Evolutionary conservation across 164 flowering plant genomes (phyloP).

Genomic region (Kingdonia uniflora): DNA sequence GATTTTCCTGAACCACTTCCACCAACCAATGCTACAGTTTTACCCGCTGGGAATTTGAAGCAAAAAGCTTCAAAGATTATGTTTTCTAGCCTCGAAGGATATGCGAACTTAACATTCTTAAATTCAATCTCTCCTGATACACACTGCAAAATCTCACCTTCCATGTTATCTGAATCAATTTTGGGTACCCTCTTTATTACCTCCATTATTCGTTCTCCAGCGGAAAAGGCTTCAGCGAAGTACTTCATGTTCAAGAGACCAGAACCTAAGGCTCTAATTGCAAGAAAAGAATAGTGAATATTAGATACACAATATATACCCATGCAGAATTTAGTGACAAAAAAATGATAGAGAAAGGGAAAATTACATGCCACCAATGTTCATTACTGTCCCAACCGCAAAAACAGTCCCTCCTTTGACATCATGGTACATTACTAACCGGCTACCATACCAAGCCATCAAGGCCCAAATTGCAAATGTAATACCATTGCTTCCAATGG

Average conservation of each 20-base stretch:
- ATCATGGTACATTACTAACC: constrained; percentile 1
- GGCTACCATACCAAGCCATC: constrained; percentile 4
- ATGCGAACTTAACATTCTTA: not conserved
- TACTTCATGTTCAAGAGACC: constrained; percentile 1
- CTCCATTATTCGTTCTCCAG: constrained; percentile 4
- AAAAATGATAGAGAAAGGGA: not conserved
- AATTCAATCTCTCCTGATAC: constrained; percentile 2
- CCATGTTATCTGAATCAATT: constrained; percentile 1
- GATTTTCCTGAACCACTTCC: constrained; percentile 6
- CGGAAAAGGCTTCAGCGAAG: not conserved
- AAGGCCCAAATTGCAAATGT: constrained; percentile 3
- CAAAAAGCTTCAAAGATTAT: not conserved
- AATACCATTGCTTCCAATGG: constrained; percentile 5
- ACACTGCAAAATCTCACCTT: not conserved
- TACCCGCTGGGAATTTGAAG: not conserved
- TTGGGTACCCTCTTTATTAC: not conserved
- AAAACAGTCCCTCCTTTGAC: constrained; percentile 1
- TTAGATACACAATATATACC: not conserved
- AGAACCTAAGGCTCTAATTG: too few species aligned
- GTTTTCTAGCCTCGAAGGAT: constrained; percentile 1
- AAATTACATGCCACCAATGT: not conserved
- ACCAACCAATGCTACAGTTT: constrained; percentile 3
- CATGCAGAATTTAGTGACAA: not conserved
- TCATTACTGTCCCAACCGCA: not conserved
- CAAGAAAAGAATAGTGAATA: not conserved